Conservation (phyloP, 176 grass and related monocot genomes). For the Oryza glumipatula region DNA sequence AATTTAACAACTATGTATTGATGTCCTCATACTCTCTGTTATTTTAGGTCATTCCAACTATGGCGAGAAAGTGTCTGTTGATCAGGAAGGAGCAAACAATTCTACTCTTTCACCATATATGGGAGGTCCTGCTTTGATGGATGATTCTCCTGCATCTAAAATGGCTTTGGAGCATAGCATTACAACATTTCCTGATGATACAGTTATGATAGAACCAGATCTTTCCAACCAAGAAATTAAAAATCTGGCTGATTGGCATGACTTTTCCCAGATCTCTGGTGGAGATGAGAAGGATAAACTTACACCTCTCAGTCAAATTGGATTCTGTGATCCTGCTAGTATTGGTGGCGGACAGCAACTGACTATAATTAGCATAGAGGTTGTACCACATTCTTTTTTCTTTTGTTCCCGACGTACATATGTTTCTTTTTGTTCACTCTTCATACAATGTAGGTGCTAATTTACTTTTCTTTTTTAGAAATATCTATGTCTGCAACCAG, state of each 20-base stretch:
- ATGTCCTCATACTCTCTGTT: neutral
- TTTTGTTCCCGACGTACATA: conserved; percentile 20
- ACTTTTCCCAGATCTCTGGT: conserved; percentile 90
- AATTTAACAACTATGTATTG: neutral
- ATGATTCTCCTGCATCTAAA: conserved; percentile 40
- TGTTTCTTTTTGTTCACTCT: neutral
- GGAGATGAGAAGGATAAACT: conserved; percentile 68
- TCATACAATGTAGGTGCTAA: conserved; percentile 7
- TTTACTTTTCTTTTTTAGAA: neutral
- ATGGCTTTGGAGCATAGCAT: conserved; percentile 39
- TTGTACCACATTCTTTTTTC: conserved; percentile 33
- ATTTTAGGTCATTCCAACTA: conserved; percentile 38
- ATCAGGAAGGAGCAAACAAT: conserved; percentile 29
- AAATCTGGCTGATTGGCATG: conserved; percentile 46
- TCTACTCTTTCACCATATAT: conserved; percentile 31
- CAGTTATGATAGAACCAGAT: conserved; percentile 35
- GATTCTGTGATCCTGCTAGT: conserved; percentile 84
- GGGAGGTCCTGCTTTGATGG: conserved; percentile 29
- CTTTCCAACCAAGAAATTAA: conserved; percentile 40
- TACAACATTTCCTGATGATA: conserved; percentile 19
- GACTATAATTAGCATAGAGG: conserved; percentile 89
- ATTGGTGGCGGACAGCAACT: conserved; percentile 76
- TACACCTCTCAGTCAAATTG: conserved; percentile 88
- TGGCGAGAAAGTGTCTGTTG: conserved; percentile 31
- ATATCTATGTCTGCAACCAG: conserved; percentile 14